Conservation (phyloP, 768 basidiomycete genomes). For the Tylopilus rubrobrunneus region DNA sequence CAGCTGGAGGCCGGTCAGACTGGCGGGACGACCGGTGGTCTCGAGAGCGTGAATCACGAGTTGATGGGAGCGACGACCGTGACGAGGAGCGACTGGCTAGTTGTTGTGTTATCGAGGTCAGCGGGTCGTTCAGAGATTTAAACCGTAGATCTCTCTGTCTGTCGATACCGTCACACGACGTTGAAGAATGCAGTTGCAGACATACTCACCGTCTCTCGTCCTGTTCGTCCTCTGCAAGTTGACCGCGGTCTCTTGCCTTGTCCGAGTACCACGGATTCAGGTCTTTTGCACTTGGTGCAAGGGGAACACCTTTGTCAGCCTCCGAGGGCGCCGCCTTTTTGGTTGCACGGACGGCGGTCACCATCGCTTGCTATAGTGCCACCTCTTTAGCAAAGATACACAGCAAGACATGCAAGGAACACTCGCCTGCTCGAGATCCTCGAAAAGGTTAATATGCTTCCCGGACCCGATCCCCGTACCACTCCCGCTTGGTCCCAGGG, state of each 20-base stretch:
- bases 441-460: conserved; percentile 82
- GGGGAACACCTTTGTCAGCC: conserved; percentile 65
- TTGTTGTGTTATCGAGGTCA: conserved; percentile 68
- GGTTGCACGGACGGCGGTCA: conserved; percentile 44
- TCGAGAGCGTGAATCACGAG: conserved; percentile 11
- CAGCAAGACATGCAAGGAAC: not conserved
- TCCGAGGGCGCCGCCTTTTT: conserved; percentile 48
- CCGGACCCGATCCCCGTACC: conserved; percentile 28
- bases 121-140: conserved; percentile 65
- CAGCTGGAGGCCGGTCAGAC: conserved; percentile 3
- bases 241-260: conserved; percentile 21
- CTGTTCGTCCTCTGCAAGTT: conserved; percentile 28
- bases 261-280: conserved; percentile 75
- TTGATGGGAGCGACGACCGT: conserved; percentile 12
- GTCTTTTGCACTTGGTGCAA: conserved; percentile 74
- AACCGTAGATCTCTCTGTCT: conserved; percentile 62
- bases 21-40: conserved; percentile 14
- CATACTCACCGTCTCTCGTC: conserved; percentile 37
- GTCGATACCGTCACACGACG: conserved; percentile 1
- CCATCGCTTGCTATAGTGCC: conserved; percentile 39
- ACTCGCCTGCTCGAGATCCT: conserved; percentile 71
- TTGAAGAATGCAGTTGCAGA: not conserved
- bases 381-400: not conserved
- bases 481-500: not conserved
- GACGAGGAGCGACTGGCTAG: conserved; percentile 40